Percentiles rank a stretch among this genome's conserved stretches.
Evolutionary conservation across 306 rosid species (phyloP).

Genomic region (Lathyrus aphaca): DNA sequence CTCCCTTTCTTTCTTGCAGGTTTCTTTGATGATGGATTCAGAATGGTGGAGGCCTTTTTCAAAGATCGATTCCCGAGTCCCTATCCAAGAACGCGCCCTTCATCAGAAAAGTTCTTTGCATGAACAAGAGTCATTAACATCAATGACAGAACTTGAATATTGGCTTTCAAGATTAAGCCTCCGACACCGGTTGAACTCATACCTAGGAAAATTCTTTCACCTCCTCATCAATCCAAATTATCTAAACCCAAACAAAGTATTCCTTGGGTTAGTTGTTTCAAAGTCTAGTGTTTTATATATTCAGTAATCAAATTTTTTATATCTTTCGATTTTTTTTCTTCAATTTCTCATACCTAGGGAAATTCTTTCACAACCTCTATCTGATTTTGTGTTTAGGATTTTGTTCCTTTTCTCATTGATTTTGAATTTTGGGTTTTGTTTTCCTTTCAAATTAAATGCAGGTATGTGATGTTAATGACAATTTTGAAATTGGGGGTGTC

Average conservation of each 20-base stretch:
- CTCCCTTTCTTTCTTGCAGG: neutral
- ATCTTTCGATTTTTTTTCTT: too few species aligned
- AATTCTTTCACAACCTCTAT: too few species aligned
- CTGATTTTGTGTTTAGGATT: neutral
- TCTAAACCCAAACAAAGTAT: slow-evolving; percentile 56
- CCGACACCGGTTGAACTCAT: slow-evolving; percentile 53
- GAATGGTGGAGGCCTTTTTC: slow-evolving; percentile 36
- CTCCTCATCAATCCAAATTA: slow-evolving; percentile 50
- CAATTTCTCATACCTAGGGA: too few species aligned
- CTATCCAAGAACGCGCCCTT: slow-evolving; percentile 28
- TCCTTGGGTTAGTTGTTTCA: slow-evolving; percentile 55
- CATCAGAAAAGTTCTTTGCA: slow-evolving; percentile 13
- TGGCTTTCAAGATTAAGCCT: slow-evolving; percentile 88
- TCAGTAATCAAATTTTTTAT: neutral
- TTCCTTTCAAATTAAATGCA: too few species aligned
- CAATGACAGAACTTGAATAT: slow-evolving; percentile 66
- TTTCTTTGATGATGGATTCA: slow-evolving; percentile 38
- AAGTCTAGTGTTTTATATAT: neutral
- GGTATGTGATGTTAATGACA: too few species aligned
- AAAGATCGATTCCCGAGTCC: slow-evolving; percentile 29
- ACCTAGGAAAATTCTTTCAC: slow-evolving; percentile 51
- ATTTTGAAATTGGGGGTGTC: too few species aligned
- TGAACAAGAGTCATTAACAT: slow-evolving; percentile 59
- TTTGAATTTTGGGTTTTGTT: neutral
- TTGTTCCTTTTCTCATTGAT: neutral